Conservation (phyloP, 805 yeast genomes). For the Ogataea henricii region DNA sequence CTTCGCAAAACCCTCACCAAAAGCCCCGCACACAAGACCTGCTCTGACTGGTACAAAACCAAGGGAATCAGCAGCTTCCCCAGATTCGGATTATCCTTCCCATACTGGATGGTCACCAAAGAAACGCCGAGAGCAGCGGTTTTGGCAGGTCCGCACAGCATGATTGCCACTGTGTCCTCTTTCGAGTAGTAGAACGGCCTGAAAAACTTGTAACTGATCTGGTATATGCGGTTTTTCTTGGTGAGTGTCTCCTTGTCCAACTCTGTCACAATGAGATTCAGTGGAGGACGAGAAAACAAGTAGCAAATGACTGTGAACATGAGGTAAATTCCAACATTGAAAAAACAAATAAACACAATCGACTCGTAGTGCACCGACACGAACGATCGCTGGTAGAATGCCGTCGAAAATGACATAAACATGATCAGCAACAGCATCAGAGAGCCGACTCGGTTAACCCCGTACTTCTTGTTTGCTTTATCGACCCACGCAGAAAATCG, state of each 20-base stretch:
- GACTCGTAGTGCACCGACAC: slow-evolving; percentile 39
- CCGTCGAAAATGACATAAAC: slow-evolving; percentile 63
- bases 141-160: slow-evolving; percentile 85
- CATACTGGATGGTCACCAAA: slow-evolving; percentile 46
- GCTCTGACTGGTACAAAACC: slow-evolving; percentile 77
- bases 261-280: slow-evolving; percentile 39
- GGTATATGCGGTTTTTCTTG: slow-evolving; percentile 46
- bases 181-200: slow-evolving; percentile 65
- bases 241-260: slow-evolving; percentile 45
- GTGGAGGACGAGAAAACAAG: slow-evolving; percentile 54
- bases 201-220: slow-evolving; percentile 40
- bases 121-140: slow-evolving; percentile 86
- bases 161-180: slow-evolving; percentile 65
- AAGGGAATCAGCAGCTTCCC: slow-evolving; percentile 72
- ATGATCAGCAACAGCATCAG: slow-evolving; percentile 49
- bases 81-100: slow-evolving; percentile 52
- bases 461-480: slow-evolving; percentile 51
- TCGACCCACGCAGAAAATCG: slow-evolving; percentile 58
- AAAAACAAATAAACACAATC: slow-evolving; percentile 68
- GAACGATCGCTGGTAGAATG: slow-evolving; percentile 74
- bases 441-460: slow-evolving; percentile 64
- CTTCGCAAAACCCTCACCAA: slow-evolving; percentile 59
- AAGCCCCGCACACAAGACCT: slow-evolving; percentile 70
- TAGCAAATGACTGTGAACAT: slow-evolving; percentile 65
- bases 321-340: slow-evolving; percentile 71